Evolutionary conservation across 495 filamentous ascomycete species (phyloP).

Genomic region (Penicillium crystallinum): DNA sequence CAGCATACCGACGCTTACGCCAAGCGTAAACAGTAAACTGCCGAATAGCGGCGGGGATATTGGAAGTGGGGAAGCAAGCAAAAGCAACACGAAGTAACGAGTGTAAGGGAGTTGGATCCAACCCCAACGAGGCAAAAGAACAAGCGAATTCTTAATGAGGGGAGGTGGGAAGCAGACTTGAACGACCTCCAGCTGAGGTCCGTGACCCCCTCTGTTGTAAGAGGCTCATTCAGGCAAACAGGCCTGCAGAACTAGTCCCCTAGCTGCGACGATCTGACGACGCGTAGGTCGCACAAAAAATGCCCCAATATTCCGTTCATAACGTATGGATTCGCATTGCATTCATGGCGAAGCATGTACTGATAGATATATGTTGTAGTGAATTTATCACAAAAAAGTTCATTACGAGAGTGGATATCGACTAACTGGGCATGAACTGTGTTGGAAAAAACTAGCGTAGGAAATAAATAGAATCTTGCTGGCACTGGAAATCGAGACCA

Average conservation of each 20-base stretch:
- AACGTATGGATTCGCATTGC: no score
- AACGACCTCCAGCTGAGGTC: neutral
- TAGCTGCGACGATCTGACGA: neutral
- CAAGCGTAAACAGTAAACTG: neutral
- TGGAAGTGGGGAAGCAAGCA: neutral
- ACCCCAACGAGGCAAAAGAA: neutral
- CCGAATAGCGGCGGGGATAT: neutral
- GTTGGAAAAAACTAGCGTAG: no score
- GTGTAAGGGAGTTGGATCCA: neutral
- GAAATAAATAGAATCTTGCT: no score
- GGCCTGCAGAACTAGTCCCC: neutral
- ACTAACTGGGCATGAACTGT: no score
- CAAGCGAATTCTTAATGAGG: neutral
- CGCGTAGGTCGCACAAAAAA: neutral
- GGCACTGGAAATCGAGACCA: no score
- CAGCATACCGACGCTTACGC: neutral
- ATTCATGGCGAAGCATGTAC: no score
- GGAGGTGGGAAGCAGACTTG: neutral
- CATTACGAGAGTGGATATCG: no score
- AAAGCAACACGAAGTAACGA: neutral
- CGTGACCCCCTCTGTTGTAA: neutral
- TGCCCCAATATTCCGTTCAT: neutral
- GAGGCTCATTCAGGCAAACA: neutral
- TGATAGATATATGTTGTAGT: no score
- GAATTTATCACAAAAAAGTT: no score